Evolutionary conservation across 2,329 filamentous ascomycete species (phyloP), one percentile per base, ranked within the genome.

Genomic region (Trematosphaeria pertusa): DNA sequence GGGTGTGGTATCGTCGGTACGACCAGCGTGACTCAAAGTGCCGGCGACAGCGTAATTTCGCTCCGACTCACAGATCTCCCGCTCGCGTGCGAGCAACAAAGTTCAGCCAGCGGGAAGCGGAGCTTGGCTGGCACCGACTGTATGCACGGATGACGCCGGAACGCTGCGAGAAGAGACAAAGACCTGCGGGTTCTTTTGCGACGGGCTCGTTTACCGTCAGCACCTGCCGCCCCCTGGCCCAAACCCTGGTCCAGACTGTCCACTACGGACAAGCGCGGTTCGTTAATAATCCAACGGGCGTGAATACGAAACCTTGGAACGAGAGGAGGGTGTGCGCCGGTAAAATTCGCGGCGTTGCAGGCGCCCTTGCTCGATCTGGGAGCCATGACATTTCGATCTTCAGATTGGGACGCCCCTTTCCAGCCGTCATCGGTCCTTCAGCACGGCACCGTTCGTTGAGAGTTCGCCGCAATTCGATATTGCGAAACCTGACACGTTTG

Each of bases 1-100:
- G 28, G 24, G 31, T 15, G 26, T 51, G 47, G 58, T 59, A 59
- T 49, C 45, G 48, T 30, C 36, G 33, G 45, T 59, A 58, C 60
- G 45, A 22, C 45, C 43, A 51, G 50, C 54, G 55, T 62, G 58
- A 61, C 48, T 46, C 24, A 36, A 54, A 37, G 34, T 64, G 58
- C 60, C 38, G 43, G 51, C 40, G 51, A 48, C 46, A 57, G 58
- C 10, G 21, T 39, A 47, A 43, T 61, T 57, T 66, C 52, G 52
- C 59, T 58, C 52, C 53, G 56, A 50, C 56, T 54, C 65, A 67
- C 65, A 66, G 65, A 65, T 59, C 68, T 62, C 65, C 65, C 64
- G 55, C 58, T 52, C 6, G 51, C 60, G 57, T 54, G 40, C 48
- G 43, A 44, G 49, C 39, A 35, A 49, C 37, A 51, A 40, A 48